Base-by-base conservation (phyloP, 2,329 filamentous ascomycete species). In the Immersiporthe knoxdaviesiana region DNA sequence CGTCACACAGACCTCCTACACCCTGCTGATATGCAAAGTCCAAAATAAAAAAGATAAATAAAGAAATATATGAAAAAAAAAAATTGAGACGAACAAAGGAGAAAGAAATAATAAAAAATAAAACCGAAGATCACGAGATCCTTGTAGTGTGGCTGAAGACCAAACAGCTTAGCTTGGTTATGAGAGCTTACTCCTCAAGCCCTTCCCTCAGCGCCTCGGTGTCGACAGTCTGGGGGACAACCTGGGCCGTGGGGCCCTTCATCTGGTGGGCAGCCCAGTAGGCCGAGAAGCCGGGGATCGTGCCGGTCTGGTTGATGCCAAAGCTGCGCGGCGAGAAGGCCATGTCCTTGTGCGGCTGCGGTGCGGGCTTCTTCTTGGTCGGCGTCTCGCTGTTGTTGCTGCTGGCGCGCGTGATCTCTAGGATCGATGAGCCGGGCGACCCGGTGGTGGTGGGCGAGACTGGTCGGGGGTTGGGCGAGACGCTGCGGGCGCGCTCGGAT, bases 271-370 rank as follows among this genome's bases (percentile, higher is more conserved):
- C 79, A 2, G 82, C 80, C 78, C 84, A 83, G 73, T 85, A 88
- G 67, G 87, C 83, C 35, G 88, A 84, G 72, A 95, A 91, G 0
- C 92, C 92, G 0, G 91, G 88, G 58, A 96, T 90, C 0, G 88
- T 84, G 0, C 92, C 92, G 1, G 87, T 85, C 76, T 95, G 92
- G 75, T 96, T 96, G 76, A 96, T 93, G 0, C 92, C 92, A 44
- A 67, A 71, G 24, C 54, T 71, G 2, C 70, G 70, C 37, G 70
- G 64, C 4, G 70, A 71, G 35, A 69, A 67, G 5, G 68, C 56
- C 27, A 65, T 27, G 16, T 69, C 65, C 60, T 67, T 69, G 27
- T n/a, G n/a, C n/a, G n/a, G n/a, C 35, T 35, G 35, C n/a, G 65
- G 47, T 24, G 56, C 32, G 1, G 67, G 47, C 56, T 56, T 64